Conservation (phyloP, 768 basidiomycete genomes). For the Chalciporus piperatus region DNA sequence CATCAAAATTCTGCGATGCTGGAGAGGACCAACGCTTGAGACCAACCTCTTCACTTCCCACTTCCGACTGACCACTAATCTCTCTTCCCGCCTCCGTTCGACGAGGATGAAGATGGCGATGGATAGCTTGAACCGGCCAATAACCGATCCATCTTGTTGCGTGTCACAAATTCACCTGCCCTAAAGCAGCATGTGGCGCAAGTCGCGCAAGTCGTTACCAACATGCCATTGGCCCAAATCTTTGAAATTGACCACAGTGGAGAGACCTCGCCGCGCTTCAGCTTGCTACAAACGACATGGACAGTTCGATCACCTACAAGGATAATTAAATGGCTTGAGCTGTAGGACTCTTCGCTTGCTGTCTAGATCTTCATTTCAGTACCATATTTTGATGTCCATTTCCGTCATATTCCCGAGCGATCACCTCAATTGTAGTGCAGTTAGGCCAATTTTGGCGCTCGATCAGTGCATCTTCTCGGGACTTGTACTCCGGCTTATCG, state of each 20-base stretch:
- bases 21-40: background rate
- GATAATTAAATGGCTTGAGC: conserved; percentile 7
- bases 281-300: conserved; percentile 9
- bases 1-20: conserved; percentile 15
- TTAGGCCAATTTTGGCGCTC: conserved; percentile 17
- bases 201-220: background rate
- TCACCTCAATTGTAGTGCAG: conserved; percentile 4
- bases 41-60: conserved; percentile 68
- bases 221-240: background rate
- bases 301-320: conserved; percentile 1
- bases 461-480: conserved; percentile 21
- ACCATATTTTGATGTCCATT: conserved; percentile 19
- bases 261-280: conserved; percentile 10
- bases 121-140: conserved; percentile 19
- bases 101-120: conserved; percentile 51
- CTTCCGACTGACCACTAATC: conserved; percentile 67
- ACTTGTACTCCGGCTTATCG: conserved; percentile 31
- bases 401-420: conserved; percentile 24
- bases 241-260: conserved; percentile 6
- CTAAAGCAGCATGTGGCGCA: conserved; percentile 32
- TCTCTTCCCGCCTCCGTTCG: conserved; percentile 65
- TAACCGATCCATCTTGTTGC: conserved; percentile 11
- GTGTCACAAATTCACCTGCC: conserved; percentile 29
- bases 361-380: conserved; percentile 20
- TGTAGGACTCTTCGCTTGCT: conserved; percentile 1